A percentile compares a stretch with the other conserved stretches of the same genome.
Conservation (phyloP, 2,329 filamentous ascomycete genomes). For the Penicillium janthinellum region DNA sequence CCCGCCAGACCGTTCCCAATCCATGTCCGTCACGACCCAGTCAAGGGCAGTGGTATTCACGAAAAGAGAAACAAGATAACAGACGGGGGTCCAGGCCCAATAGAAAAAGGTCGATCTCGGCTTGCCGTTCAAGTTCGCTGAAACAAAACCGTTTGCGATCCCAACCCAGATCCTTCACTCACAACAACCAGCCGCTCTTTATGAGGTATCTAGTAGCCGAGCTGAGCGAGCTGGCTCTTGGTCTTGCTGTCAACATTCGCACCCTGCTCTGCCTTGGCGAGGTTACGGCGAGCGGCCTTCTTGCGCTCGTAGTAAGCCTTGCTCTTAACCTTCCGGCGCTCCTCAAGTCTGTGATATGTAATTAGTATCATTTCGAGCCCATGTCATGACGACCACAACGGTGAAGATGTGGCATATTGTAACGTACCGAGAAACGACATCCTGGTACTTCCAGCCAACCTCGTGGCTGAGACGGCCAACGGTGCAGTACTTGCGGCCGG, state of each 20-base stretch:
- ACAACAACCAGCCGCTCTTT: conserved; percentile 44
- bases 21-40: conserved; percentile 41
- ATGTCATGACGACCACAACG: neutral
- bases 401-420: neutral
- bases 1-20: conserved; percentile 23
- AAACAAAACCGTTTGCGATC: conserved; percentile 44
- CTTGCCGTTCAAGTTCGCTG: conserved; percentile 44
- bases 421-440: conserved; percentile 93
- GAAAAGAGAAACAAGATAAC: conserved; percentile 28
- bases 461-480: conserved; percentile 97
- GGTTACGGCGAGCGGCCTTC: conserved; percentile 90
- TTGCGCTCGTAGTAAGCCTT: conserved; percentile 99
- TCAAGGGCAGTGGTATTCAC: conserved; percentile 38
- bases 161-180: conserved; percentile 42
- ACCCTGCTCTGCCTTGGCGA: conserved; percentile 90
- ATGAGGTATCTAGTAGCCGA: conserved; percentile 75
- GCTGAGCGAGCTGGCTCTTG: conserved; percentile 82
- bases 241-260: conserved; percentile 85
- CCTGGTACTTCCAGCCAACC: conserved; percentile 99
- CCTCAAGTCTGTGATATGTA: conserved; percentile 74
- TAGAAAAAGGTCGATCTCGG: conserved; percentile 43
- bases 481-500: conserved; percentile 99
- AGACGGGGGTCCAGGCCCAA: conserved; percentile 21
- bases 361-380: conserved; percentile 7
- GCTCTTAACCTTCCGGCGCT: conserved; percentile 99